These are phyloP conservation scores for Saturnispora sekii DNA, from an alignment of 805 yeast genomes.

Conservation along the genomic window DNA sequence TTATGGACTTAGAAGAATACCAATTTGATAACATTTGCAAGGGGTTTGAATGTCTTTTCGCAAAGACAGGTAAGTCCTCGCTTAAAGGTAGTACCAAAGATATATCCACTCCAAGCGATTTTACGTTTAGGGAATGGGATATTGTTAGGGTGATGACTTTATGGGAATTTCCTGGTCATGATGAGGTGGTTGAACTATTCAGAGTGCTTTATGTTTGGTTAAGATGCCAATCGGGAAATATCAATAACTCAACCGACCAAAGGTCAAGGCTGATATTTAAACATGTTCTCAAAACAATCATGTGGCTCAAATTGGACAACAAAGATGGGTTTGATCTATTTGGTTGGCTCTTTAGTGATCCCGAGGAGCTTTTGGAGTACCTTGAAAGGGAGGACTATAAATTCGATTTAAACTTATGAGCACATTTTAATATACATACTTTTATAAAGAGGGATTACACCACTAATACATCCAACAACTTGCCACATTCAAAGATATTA, in stretches of 20 bases:
- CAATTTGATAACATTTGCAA: constrained; percentile 18
- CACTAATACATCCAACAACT: constrained; percentile 59
- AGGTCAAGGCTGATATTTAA: constrained; percentile 14
- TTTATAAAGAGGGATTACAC: constrained; percentile 13
- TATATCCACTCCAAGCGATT: constrained; percentile 3
- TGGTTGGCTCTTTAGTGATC: constrained; percentile 24
- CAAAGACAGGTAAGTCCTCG: neutral
- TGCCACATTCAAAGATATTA: constrained; percentile 62
- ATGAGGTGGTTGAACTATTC: constrained; percentile 3
- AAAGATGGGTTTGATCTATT: constrained; percentile 17
- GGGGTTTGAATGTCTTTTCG: constrained; percentile 17
- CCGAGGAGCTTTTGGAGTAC: constrained; percentile 17
- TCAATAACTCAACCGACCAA: constrained; percentile 8
- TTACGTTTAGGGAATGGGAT: constrained; percentile 9
- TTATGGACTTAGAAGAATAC: constrained; percentile 18
- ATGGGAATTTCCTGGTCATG: constrained; percentile 7
- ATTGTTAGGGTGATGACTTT: constrained; percentile 11
- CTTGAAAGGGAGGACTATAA: constrained; percentile 12
- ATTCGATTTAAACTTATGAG: constrained; percentile 2
- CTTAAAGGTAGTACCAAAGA: neutral
- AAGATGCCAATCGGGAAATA: constrained; percentile 15
- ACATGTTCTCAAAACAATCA: constrained; percentile 17
- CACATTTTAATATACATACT: neutral
- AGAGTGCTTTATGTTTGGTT: constrained; percentile 22
- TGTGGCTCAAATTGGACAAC: constrained; percentile 17